Evolutionary conservation across 352 stramenopile genomes (phyloP), one percentile per base, ranked within the genome.

Genomic region (Globisporangium paroecandrum): DNA sequence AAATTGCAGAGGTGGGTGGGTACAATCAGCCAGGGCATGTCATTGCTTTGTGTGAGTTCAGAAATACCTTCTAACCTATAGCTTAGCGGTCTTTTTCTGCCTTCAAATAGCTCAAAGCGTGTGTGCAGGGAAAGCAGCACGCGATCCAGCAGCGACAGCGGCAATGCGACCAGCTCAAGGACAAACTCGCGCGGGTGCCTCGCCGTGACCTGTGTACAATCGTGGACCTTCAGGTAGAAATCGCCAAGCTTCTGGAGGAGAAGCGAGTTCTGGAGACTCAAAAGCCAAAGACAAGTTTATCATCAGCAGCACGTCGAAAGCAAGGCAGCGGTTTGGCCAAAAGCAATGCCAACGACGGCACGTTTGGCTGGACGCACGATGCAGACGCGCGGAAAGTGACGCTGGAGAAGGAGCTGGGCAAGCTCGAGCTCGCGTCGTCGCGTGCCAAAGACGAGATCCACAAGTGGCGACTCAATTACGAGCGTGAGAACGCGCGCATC

Each of bases 161-260:
- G 27, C 66, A 74, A 18, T 62, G 72, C 58, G 72, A 87, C 12
- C 64, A 86, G 34, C 71, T 88, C 13, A 57, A 64, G 27, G 62
- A 65, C 1, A 73, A 68, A 20, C 47, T 90, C 18, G 62, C 62
- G 1, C 73, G 73, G 0, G 70, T 89, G 1, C 79, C 81, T 27
- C 64, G 69, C 10, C 74, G 80, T 56, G 77, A 91, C 18, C 62
- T 88, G 46, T 76, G 70, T 41, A 78, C 81, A 13, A 69, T 89
- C 10, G 72, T 83, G 5, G 79, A 89, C 2, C 32, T 89, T 1
- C 79, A 90, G 29, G 65, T 88, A 3, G 78, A 87, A 51, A 82
- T 91, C 36, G 75, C 75, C 0, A 67, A 77, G 7, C 62, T 88
- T 1, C 51, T 88, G 1, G 69, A 78, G 12, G 73, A 83, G 47